Percentiles rank a stretch among this genome's conserved stretches.
phyloP scores from a whole-genome alignment of 306 rosid genomes.

The Pueraria montana region DNA sequence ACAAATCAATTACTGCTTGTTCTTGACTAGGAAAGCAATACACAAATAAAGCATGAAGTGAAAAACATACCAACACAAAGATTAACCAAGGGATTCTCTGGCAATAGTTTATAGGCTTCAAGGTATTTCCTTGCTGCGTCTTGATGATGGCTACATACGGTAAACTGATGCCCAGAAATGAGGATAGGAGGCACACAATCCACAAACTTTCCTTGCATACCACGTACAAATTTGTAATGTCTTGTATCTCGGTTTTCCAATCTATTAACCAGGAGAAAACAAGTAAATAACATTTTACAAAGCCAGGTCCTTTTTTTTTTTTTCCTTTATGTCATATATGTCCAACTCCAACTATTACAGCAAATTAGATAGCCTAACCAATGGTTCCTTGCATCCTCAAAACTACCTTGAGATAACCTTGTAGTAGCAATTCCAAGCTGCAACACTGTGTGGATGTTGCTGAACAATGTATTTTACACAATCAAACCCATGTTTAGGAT shows the following conservation, averaged over 20 bases:
- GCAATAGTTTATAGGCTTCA: conserved; percentile 84
- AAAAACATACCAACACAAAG: conserved; percentile 80
- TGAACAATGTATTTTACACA: conserved; percentile 85
- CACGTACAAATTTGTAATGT: conserved; percentile 74
- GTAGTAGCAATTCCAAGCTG: conserved; percentile 98
- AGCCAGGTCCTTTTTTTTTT: not conserved
- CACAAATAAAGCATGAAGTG: conserved; percentile 22
- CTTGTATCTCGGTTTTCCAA: conserved; percentile 83
- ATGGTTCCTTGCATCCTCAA: conserved; percentile 27
- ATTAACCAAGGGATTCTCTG: conserved; percentile 82
- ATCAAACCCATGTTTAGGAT: conserved; percentile 87
- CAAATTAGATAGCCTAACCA: conserved; percentile 34
- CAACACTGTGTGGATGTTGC: conserved; percentile 81
- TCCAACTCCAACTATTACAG: conserved; percentile 32
- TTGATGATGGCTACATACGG: conserved; percentile 80
- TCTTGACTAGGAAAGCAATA: conserved; percentile 18
- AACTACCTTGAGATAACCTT: conserved; percentile 85
- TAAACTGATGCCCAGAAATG: conserved; percentile 82
- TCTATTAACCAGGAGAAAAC: conserved; percentile 55
- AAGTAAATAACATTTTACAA: conserved; percentile 15
- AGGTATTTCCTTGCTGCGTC: conserved; percentile 93
- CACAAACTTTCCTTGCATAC: conserved; percentile 65
- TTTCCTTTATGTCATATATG: conserved; percentile 12
- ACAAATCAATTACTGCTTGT: conserved; percentile 24
- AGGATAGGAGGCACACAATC: conserved; percentile 87